Base-by-base conservation (phyloP, 352 stramenopile genomes). In the Globisporangium rhizosaccharum region DNA sequence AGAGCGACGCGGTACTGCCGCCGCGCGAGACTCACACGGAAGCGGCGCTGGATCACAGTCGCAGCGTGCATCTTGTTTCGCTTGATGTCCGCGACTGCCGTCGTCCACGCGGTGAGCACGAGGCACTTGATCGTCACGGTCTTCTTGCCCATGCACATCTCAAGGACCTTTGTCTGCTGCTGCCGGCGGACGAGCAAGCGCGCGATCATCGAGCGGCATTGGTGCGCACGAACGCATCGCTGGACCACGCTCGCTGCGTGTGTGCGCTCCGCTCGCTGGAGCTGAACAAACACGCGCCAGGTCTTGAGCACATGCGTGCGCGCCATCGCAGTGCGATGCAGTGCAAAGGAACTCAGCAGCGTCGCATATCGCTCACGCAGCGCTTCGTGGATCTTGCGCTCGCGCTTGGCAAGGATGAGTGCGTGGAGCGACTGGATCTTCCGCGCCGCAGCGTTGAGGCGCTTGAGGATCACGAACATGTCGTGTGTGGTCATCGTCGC, bases 351-450 rank as follows among this genome's bases (percentile, higher is more conserved):
- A 11, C 53, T 48, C 17, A 91, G 82, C 57, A 56, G 58, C 51
- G 37, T 72, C 62, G 14, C 74, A 70, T 59, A 79, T 71, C 46
- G 73, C 61, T 68, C 67, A 66, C 42, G 67, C 62, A 25, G 73
- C 67, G 62, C 67, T 56, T 51, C 71, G 33, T 69, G 72, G n/a
- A 66, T 55, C 20, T 59, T 59, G n/a, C 66, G 51, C n/a, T 68
- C 70, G 11, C 63, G 56, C 25, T 81, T 82, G 9, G 61, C 65
- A 23, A 54, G 20, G 6, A 66, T 65, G 30, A 88, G 82, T 18
- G 65, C 61, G 49, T 81, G 67, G 7, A 92, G 51, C 0, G 70
- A 71, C 67, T 88, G 82, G 37, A 92, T 87, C 49, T 63, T 76
- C 6, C 25, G 48, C 11, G 79, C 75, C 6, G 72, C 71, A 10